Percentiles rank a stretch among this genome's conserved stretches.
Evolutionary conservation across 306 rosid genomes (phyloP).

Genomic region (Acacia confusa): DNA sequence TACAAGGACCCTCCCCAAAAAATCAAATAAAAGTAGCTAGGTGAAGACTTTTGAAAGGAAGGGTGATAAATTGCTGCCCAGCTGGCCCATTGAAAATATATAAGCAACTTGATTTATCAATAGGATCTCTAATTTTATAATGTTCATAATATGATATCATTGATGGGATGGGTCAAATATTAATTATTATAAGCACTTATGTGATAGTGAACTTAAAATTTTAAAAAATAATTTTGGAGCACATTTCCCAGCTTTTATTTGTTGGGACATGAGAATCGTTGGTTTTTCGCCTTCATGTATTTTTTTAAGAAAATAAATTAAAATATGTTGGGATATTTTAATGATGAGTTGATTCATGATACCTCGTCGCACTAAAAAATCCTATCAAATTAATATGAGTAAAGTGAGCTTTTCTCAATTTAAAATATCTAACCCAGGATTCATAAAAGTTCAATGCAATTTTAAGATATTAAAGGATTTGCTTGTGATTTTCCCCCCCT

Average conservation of each 20-base stretch:
- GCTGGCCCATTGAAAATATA: background rate
- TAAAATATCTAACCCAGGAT: no score
- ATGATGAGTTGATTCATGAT: background rate
- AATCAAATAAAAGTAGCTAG: background rate
- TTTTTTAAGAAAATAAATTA: background rate
- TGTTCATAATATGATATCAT: background rate
- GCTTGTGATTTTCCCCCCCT: no score
- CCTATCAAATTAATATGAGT: no score
- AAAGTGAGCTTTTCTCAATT: no score
- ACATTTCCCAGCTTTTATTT: background rate
- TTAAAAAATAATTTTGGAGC: background rate
- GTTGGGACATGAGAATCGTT: background rate
- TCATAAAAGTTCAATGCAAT: no score
- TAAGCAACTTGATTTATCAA: background rate
- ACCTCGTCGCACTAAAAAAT: background rate
- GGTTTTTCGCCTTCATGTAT: background rate
- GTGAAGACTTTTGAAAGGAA: background rate
- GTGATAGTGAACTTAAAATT: background rate
- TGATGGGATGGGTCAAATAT: background rate
- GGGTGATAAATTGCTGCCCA: background rate
- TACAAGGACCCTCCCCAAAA: no score
- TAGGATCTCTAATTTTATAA: background rate
- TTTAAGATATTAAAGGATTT: no score
- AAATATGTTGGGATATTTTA: background rate
- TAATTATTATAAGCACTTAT: background rate